Conservation (phyloP, 768 basidiomycete species). For the Boletus eberwhitei region DNA sequence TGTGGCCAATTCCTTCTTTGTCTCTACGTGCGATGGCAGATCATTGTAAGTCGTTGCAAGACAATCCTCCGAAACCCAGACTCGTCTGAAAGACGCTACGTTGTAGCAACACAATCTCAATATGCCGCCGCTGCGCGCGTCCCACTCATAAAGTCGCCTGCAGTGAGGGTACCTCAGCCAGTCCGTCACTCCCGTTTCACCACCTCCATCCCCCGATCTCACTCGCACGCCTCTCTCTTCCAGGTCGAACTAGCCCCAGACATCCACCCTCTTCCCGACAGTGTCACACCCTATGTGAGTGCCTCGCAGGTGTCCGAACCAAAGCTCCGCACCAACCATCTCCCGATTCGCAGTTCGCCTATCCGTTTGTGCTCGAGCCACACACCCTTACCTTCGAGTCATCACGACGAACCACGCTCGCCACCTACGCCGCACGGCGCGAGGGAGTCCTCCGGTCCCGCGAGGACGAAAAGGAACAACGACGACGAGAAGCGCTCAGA, state of each 20-base stretch:
- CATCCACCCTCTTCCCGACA: constrained; percentile 92
- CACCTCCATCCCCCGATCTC: neutral
- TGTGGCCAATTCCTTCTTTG: neutral
- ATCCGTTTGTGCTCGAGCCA: constrained; percentile 90
- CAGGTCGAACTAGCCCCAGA: constrained; percentile 87
- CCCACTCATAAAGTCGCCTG: constrained; percentile 90
- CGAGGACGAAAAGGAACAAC: constrained; percentile 72
- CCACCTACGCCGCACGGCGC: constrained; percentile 61
- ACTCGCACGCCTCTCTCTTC: neutral
- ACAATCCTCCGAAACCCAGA: neutral
- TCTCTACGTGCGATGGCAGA: constrained; percentile 14
- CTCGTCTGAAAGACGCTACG: neutral
- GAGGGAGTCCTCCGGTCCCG: constrained; percentile 68
- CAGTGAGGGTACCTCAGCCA: constrained; percentile 78
- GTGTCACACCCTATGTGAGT: constrained; percentile 82
- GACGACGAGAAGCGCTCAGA: constrained; percentile 61
- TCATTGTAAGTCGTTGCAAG: constrained; percentile 16
- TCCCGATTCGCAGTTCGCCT: constrained; percentile 71
- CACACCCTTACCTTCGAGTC: constrained; percentile 78
- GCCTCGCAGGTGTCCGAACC: neutral
- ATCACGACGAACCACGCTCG: constrained; percentile 62
- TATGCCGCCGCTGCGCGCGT: constrained; percentile 74
- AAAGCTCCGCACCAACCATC: neutral
- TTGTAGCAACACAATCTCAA: constrained; percentile 47
- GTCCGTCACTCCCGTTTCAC: constrained; percentile 39